phyloP scores from a whole-genome alignment of 352 stramenopile species.

The Aphanomyces cochlioides region DNA sequence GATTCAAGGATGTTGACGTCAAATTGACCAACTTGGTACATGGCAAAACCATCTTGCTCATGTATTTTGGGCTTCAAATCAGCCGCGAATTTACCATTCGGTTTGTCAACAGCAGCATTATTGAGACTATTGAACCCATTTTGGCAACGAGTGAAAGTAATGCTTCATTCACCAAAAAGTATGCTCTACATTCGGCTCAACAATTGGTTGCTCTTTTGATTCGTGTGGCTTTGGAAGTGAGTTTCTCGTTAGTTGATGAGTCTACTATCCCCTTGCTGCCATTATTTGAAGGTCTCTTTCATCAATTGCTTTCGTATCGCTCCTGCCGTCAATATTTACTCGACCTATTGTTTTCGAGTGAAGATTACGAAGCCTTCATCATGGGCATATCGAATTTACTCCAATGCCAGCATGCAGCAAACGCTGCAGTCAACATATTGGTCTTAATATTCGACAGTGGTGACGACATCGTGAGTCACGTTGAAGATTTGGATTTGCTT shows the following conservation, averaged over 20 bases:
- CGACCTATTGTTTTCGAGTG: neutral
- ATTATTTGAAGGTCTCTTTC: neutral
- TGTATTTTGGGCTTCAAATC: slow-evolving; percentile 53
- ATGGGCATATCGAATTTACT: slow-evolving; percentile 9
- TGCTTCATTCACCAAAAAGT: slow-evolving; percentile 23
- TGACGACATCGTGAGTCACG: slow-evolving; percentile 13
- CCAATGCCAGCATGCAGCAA: neutral
- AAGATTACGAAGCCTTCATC: slow-evolving; percentile 23
- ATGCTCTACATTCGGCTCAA: slow-evolving; percentile 58
- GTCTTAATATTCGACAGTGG: slow-evolving; percentile 1
- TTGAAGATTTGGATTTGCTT: neutral
- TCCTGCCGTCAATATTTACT: slow-evolving; percentile 14
- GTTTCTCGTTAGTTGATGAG: neutral
- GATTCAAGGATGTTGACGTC: slow-evolving; percentile 31
- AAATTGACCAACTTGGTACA: slow-evolving; percentile 40
- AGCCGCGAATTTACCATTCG: slow-evolving; percentile 42
- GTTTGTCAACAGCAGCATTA: slow-evolving; percentile 40
- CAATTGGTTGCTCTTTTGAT: slow-evolving; percentile 56
- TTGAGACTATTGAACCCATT: slow-evolving; percentile 38
- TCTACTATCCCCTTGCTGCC: neutral
- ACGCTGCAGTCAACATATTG: neutral
- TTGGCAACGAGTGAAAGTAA: neutral
- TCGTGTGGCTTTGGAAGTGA: slow-evolving; percentile 61
- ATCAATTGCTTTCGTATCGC: slow-evolving; percentile 3
- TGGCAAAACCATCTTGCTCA: slow-evolving; percentile 60